Conservation (phyloP, 176 grass and related monocot species). For the Carex littledalei region DNA sequence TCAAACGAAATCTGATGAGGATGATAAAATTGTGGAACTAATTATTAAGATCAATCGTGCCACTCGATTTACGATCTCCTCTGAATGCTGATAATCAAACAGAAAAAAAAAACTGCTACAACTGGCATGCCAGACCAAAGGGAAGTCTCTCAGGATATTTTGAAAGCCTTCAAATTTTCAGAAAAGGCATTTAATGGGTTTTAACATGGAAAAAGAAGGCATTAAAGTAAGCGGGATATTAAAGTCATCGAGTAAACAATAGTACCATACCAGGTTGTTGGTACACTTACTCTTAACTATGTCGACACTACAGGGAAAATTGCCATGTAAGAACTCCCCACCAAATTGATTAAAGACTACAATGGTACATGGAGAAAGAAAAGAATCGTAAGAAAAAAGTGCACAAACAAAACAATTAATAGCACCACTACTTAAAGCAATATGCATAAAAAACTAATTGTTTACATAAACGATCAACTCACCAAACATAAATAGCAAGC, state of each 20-base stretch:
- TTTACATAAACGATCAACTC: constrained; percentile 8
- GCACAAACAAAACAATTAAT: background rate
- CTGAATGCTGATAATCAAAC: background rate
- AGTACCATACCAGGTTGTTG: background rate
- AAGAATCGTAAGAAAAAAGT: background rate
- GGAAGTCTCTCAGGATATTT: background rate
- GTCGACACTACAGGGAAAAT: background rate
- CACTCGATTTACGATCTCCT: background rate
- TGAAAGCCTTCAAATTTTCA: too few species aligned
- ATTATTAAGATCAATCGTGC: background rate
- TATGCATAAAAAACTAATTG: background rate
- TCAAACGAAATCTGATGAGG: too few species aligned
- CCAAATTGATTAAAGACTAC: background rate
- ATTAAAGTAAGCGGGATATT: too few species aligned
- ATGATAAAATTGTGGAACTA: too few species aligned
- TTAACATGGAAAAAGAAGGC: background rate
- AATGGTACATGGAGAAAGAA: background rate
- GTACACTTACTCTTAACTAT: background rate
- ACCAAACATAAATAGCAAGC: background rate
- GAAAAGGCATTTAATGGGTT: background rate
- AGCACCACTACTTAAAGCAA: background rate
- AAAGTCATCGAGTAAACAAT: too few species aligned
- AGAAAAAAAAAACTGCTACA: background rate
- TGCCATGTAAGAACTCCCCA: background rate
- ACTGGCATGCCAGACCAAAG: background rate